These are phyloP conservation scores for Rhizopogon sp. DNA, from an alignment of 768 basidiomycete species.

Conservation along the genomic window DNA sequence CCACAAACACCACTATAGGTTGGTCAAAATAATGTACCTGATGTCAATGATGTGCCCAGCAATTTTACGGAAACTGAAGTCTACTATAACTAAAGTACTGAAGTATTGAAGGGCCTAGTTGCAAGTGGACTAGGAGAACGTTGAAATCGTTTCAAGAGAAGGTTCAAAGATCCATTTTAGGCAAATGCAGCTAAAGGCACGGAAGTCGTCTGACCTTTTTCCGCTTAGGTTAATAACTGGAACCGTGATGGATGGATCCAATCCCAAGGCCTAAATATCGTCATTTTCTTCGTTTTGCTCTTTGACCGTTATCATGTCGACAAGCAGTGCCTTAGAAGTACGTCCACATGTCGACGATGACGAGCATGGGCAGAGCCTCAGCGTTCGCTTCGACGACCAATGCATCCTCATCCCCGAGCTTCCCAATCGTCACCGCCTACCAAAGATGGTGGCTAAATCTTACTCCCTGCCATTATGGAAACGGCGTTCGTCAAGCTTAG, in stretches of 20 bases:
- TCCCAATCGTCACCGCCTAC: constrained; percentile 34
- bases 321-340: background rate
- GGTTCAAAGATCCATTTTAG: background rate
- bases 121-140: too few species aligned
- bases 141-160: too few species aligned
- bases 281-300: background rate
- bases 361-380: constrained; percentile 16
- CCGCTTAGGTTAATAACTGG: background rate
- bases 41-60: too few species aligned
- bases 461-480: constrained; percentile 70
- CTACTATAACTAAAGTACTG: too few species aligned
- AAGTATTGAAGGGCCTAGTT: too few species aligned
- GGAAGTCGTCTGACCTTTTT: background rate
- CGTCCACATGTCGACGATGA: background rate
- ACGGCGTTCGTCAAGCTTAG: constrained; percentile 20
- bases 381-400: constrained; percentile 67
- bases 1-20: too few species aligned
- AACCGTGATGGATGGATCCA: background rate
- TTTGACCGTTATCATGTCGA: background rate
- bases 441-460: constrained; percentile 56
- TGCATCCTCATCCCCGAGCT: constrained; percentile 73
- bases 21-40: too few species aligned
- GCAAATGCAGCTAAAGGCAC: background rate
- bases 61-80: too few species aligned
- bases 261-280: background rate